Evolutionary conservation across 176 grass and related monocot genomes (phyloP).

Genomic region (Oryza meyeriana): DNA sequence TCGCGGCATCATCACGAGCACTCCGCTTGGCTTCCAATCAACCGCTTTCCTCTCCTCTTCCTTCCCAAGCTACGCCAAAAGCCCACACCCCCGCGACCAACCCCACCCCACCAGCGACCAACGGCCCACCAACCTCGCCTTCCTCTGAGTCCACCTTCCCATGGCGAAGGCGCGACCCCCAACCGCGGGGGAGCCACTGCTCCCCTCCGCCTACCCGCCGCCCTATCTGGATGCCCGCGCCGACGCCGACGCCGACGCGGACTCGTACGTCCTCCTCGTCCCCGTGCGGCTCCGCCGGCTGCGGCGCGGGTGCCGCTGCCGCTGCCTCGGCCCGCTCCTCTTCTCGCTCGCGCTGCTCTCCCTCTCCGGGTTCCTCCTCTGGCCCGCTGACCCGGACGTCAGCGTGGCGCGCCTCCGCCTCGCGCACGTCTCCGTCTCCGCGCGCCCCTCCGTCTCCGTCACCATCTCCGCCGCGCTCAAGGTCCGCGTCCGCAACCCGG

Average conservation of each 20-base stretch:
- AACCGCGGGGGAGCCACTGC: constrained; percentile 34
- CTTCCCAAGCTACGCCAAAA: constrained; percentile 32
- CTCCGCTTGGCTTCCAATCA: constrained; percentile 14
- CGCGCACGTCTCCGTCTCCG: constrained; percentile 44
- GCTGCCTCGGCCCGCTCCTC: constrained; percentile 29
- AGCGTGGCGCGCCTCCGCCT: constrained; percentile 63
- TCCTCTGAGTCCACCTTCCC: neutral
- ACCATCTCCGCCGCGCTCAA: constrained; percentile 50
- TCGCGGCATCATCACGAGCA: neutral
- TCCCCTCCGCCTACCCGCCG: constrained; percentile 40
- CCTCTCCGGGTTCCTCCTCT: constrained; percentile 44
- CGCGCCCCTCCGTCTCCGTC: constrained; percentile 49
- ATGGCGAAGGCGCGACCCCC: constrained; percentile 44
- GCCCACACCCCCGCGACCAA: neutral
- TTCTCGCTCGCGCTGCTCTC: constrained; percentile 28
- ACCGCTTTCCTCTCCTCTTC: neutral
- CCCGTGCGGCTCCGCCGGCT: constrained; percentile 48
- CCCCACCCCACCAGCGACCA: neutral
- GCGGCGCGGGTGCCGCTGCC: constrained; percentile 24
- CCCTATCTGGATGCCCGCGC: constrained; percentile 6
- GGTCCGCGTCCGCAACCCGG: constrained; percentile 56
- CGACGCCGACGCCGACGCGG: neutral
- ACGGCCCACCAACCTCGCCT: neutral
- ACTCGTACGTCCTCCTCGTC: constrained; percentile 40
- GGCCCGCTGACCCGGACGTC: constrained; percentile 62